Evolutionary conservation across 768 basidiomycete species (phyloP).

Genomic region (Favolaschia claudopus): DNA sequence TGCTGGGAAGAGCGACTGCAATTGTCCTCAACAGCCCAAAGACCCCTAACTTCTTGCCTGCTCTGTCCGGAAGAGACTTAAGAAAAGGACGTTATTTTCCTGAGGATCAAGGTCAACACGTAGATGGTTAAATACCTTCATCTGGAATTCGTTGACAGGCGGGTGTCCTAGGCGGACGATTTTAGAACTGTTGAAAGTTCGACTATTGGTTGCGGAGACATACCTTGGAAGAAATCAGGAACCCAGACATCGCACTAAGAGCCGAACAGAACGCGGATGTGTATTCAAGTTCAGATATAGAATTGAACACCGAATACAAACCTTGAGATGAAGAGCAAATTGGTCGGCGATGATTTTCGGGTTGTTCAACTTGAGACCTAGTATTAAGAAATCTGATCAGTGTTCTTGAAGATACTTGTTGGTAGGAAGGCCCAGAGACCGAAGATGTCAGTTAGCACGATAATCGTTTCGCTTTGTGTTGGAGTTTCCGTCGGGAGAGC

Average conservation of each 20-base stretch:
- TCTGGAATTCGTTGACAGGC: constrained; percentile 6
- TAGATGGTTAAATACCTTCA: too few relatives aligned
- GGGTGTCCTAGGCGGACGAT: constrained; percentile 3
- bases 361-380: constrained; percentile 36
- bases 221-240: constrained; percentile 54
- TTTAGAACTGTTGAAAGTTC: too few relatives aligned
- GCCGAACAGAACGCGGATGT: too few relatives aligned
- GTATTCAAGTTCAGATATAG: too few relatives aligned
- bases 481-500: constrained; percentile 18
- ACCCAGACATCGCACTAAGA: constrained; percentile 57
- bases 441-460: constrained; percentile 52
- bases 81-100: too few relatives aligned
- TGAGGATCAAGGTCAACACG: too few relatives aligned
- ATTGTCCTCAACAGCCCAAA: constrained; percentile 39
- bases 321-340: constrained; percentile 41
- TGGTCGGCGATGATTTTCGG: constrained; percentile 51
- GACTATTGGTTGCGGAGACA: constrained; percentile 1
- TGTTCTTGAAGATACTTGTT: neutral
- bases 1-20: constrained; percentile 31
- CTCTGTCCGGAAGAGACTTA: constrained; percentile 40
- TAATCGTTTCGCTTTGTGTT: constrained; percentile 44
- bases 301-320: too few relatives aligned
- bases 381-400: neutral
- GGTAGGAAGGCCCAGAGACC: constrained; percentile 38
- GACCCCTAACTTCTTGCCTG: constrained; percentile 40